A percentile compares a stretch with the other conserved stretches of the same genome.
Evolutionary conservation across 495 filamentous ascomycete species (phyloP).

Genomic region (Poronia punctata): DNA sequence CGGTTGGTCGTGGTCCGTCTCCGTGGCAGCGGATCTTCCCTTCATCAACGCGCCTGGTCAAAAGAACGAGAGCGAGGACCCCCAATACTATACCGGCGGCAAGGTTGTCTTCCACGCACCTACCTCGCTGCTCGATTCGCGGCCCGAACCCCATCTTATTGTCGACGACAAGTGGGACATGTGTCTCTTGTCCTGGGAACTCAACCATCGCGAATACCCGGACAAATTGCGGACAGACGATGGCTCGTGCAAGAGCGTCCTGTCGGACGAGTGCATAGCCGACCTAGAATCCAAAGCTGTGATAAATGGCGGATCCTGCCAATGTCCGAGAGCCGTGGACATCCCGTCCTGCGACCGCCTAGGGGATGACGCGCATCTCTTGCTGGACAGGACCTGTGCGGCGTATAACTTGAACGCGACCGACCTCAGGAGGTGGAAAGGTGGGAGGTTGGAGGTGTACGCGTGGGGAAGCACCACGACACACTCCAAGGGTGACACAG

Average conservation of each 20-base stretch:
- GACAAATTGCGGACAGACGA: background rate
- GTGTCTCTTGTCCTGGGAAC: background rate
- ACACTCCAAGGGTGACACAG: background rate
- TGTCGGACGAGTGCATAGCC: background rate
- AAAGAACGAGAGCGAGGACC: background rate
- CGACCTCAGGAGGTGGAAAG: background rate
- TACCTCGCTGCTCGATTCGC: background rate
- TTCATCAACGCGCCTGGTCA: background rate
- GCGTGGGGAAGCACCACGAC: background rate
- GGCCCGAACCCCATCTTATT: background rate
- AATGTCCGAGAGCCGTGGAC: background rate
- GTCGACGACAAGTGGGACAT: background rate
- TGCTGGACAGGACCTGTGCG: no score
- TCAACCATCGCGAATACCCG: background rate
- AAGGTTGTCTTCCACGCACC: background rate
- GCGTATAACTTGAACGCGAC: background rate
- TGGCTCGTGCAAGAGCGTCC: background rate
- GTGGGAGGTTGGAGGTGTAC: background rate
- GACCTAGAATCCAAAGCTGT: background rate
- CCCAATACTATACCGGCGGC: background rate
- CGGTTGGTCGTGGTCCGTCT: background rate
- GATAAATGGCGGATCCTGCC: background rate
- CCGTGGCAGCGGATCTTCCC: background rate
- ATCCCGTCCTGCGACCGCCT: background rate
- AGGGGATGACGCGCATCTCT: background rate